Conservation (phyloP, 2,329 filamentous ascomycete genomes). For the Xylaria sp. region DNA sequence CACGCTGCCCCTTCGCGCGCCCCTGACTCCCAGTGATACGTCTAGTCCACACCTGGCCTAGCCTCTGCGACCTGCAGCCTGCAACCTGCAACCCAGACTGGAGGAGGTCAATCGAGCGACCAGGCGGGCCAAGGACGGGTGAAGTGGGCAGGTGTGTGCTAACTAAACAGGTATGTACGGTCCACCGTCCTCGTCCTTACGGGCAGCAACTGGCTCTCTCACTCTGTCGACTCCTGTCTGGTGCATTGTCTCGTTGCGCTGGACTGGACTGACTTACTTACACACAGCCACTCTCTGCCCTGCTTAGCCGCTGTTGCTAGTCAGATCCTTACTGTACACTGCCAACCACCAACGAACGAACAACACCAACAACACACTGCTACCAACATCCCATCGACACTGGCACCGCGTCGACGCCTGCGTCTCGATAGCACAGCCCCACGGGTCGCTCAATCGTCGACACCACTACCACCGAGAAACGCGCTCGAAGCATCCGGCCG, state of each 20-base stretch:
- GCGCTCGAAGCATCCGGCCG: constrained; percentile 9
- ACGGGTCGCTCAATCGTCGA: constrained; percentile 10
- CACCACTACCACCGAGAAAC: neutral
- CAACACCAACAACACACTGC: neutral
- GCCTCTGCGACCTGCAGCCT: neutral
- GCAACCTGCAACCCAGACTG: neutral
- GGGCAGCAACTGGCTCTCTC: neutral
- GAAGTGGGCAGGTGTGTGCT: neutral
- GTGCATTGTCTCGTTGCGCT: constrained; percentile 6
- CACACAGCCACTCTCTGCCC: constrained; percentile 30
- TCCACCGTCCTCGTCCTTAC: neutral
- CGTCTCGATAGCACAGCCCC: neutral
- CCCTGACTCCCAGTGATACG: constrained; percentile 21
- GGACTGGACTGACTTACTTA: no score
- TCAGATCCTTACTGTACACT: constrained; percentile 25
- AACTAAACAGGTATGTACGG: no score
- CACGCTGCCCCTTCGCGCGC: constrained; percentile 1
- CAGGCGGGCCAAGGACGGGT: no score
- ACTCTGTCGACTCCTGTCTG: constrained; percentile 12
- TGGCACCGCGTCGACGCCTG: constrained; percentile 10
- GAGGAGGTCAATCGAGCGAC: neutral
- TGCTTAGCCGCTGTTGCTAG: constrained; percentile 13
- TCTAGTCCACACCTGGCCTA: constrained; percentile 11
- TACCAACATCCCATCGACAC: constrained; percentile 7
- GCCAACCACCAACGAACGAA: neutral